phyloP scores from a whole-genome alignment of 2,329 filamentous ascomycete genomes.

The Alternaria sp. region DNA sequence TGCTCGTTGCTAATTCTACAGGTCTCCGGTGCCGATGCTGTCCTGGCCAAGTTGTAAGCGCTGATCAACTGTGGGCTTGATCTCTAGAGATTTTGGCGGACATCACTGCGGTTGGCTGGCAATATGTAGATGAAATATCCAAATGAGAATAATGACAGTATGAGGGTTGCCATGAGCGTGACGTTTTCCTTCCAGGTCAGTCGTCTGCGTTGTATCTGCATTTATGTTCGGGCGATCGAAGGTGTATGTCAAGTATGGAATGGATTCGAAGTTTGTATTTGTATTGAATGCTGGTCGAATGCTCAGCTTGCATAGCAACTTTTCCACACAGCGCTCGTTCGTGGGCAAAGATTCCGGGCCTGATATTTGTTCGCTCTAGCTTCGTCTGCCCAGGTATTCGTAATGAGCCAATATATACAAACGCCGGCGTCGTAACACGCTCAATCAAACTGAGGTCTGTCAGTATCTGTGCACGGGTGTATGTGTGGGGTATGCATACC shows the following conservation, averaged over 20 bases:
- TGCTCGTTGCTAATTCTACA: slow-evolving; percentile 35
- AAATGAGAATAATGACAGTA: not conserved
- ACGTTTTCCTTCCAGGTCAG: not conserved
- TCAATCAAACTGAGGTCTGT: slow-evolving; percentile 31
- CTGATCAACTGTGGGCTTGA: not conserved
- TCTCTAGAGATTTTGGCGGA: not conserved
- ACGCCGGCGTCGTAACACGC: slow-evolving; percentile 12
- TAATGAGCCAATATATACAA: slow-evolving; percentile 14
- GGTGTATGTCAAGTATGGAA: not conserved
- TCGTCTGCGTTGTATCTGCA: not conserved
- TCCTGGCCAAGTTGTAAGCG: slow-evolving; percentile 55
- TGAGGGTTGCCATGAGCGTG: not conserved
- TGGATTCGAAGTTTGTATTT: slow-evolving; percentile 7
- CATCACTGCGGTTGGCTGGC: not conserved
- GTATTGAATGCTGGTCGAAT: slow-evolving; percentile 19
- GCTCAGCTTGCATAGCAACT: slow-evolving; percentile 14
- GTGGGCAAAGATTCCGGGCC: not conserved
- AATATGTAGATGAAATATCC: not conserved
- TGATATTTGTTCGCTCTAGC: not conserved
- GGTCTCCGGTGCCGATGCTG: slow-evolving; percentile 56
- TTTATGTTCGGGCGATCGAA: not conserved
- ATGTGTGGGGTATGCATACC: slow-evolving; percentile 57
- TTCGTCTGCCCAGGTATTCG: slow-evolving; percentile 4
- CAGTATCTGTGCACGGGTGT: not conserved
- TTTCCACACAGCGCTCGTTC: slow-evolving; percentile 4